Conservation (phyloP, 2,329 filamentous ascomycete genomes). For the Penicillium sp. region DNA sequence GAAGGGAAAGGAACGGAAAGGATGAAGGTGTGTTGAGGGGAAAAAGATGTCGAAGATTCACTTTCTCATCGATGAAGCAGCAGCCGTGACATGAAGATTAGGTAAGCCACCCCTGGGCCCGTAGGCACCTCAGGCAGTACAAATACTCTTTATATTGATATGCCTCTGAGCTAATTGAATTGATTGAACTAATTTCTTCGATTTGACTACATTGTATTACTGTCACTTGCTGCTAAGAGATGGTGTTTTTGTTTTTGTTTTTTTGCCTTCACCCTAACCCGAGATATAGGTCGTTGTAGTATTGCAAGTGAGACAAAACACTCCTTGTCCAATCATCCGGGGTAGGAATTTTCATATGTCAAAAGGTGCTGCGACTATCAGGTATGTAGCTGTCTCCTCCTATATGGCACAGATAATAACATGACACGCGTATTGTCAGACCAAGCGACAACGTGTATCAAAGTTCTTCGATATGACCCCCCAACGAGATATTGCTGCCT, state of each 20-base stretch:
- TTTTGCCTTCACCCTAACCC: too few relatives aligned
- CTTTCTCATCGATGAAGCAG: constrained; percentile 23
- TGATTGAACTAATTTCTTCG: background rate
- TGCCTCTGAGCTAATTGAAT: background rate
- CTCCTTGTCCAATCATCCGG: background rate
- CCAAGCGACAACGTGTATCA: background rate
- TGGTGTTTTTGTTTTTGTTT: background rate
- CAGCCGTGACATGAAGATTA: constrained; percentile 20
- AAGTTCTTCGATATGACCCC: constrained; percentile 14
- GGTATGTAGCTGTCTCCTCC: background rate
- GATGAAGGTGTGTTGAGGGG: constrained; percentile 12
- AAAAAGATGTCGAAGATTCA: constrained; percentile 22
- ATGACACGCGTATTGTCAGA: background rate
- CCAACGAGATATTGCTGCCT: background rate
- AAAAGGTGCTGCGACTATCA: background rate
- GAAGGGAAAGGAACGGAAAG: constrained; percentile 8
- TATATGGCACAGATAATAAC: background rate
- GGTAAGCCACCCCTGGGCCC: constrained; percentile 21
- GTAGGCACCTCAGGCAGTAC: background rate
- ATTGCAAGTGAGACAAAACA: background rate
- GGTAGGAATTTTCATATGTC: background rate
- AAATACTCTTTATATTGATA: background rate
- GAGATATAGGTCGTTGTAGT: background rate
- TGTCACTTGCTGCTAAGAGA: background rate
- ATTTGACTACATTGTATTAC: background rate